These are phyloP conservation scores for Pleurotus tuoliensis DNA, from an alignment of 768 basidiomycete species.

Conservation along the genomic window DNA sequence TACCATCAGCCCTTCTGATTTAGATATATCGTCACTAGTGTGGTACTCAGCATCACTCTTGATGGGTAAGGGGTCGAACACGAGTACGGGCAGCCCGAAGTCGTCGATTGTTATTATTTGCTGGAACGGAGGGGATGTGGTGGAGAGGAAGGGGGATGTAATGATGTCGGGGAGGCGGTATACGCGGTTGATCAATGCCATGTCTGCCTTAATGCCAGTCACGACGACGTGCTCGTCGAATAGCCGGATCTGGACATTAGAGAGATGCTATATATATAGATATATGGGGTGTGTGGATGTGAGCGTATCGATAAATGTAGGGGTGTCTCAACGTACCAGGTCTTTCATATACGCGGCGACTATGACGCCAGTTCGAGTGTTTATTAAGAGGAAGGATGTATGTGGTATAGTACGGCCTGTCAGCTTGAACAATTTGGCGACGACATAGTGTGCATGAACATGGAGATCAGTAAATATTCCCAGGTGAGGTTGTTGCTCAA, in stretches of 20 bases:
- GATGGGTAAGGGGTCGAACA: constrained; percentile 10
- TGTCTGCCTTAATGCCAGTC: constrained; percentile 23
- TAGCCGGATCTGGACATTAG: constrained; percentile 29
- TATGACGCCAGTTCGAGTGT: constrained; percentile 19
- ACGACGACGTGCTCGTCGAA: constrained; percentile 26
- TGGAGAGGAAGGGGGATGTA: not conserved
- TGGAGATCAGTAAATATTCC: constrained; percentile 22
- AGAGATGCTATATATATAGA: constrained; percentile 21
- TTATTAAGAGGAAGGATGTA: constrained; percentile 26
- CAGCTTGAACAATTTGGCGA: constrained; percentile 19
- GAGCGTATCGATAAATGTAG: too few relatives aligned
- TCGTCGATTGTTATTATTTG: not conserved
- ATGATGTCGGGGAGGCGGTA: constrained; percentile 24
- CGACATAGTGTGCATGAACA: constrained; percentile 22
- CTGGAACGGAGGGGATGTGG: not conserved
- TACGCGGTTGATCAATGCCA: constrained; percentile 23
- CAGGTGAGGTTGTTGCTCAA: constrained; percentile 10
- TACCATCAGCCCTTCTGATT: not conserved
- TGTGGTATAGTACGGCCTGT: constrained; percentile 13
- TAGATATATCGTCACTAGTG: constrained; percentile 8
- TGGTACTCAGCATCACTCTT: constrained; percentile 17
- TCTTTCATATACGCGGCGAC: constrained; percentile 1
- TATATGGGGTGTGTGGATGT: not conserved
- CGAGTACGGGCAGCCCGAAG: constrained; percentile 7
- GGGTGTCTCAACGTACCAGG: not conserved